These are phyloP conservation scores for Buxus sempervirens DNA, from an alignment of 164 flowering plant genomes.

Conservation along the genomic window DNA sequence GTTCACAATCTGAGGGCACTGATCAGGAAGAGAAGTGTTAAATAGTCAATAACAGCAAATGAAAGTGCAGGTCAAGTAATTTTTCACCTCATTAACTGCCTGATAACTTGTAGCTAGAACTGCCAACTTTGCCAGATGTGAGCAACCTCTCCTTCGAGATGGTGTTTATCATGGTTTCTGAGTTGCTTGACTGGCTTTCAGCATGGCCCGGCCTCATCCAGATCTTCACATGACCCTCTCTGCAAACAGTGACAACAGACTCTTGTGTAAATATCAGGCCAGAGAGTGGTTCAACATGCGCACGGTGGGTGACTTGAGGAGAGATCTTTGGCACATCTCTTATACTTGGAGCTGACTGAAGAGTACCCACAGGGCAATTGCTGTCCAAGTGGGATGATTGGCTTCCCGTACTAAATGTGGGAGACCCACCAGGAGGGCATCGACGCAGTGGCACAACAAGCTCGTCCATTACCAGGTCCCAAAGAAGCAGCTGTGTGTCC, in stretches of 20 bases:
- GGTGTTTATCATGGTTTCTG: constrained; percentile 40
- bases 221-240: constrained; percentile 89
- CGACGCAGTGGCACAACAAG: constrained; percentile 91
- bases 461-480: constrained; percentile 97
- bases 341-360: constrained; percentile 94
- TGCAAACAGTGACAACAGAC: constrained; percentile 76
- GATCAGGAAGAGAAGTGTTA: too few relatives aligned
- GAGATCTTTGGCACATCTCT: constrained; percentile 93
- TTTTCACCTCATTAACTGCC: constrained; percentile 8
- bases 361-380: constrained; percentile 61
- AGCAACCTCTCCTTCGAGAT: constrained; percentile 56
- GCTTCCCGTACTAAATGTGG: constrained; percentile 79
- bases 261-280: constrained; percentile 80
- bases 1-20: too few relatives aligned
- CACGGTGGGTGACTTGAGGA: constrained; percentile 86
- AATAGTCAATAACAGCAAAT: too few relatives aligned
- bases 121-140: constrained; percentile 33
- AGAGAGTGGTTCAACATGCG: constrained; percentile 88
- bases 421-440: constrained; percentile 83
- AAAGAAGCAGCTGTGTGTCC: constrained; percentile 90
- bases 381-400: constrained; percentile 90
- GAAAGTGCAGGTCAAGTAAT: not conserved
- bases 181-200: constrained; percentile 53
- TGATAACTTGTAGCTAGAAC: constrained; percentile 40
- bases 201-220: constrained; percentile 82